Evolutionary conservation across 2,329 filamentous ascomycete genomes (phyloP), one percentile per base, ranked within the genome.

Genomic region (Sporothrix schenckii): DNA sequence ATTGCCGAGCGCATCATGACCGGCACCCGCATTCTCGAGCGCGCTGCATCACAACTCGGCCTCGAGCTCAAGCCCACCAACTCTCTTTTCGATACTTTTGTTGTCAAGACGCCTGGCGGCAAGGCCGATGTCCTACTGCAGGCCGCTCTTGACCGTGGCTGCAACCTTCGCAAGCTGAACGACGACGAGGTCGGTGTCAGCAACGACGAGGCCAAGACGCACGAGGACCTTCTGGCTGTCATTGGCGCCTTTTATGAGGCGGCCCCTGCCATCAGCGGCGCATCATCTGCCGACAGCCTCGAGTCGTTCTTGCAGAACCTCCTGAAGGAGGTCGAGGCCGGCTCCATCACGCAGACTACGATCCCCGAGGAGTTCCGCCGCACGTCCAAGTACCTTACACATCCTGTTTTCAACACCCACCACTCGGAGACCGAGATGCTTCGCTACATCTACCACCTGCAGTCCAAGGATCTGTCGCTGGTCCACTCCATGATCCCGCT

Each of bases 401-500:
- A 98, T 79, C 92, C 93, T 0, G 92, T 97, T 34, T 98, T 97
- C 87, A 97, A 97, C 83, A 90, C 89, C 1, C 89, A 98, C 79
- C 94, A 97, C 81, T 97, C 93, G 2, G 94, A 98, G 82, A 97
- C 94, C 0, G 93, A 97, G 80, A 87, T 98, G 76, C 84, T 98
- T 66, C 91, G 94, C 56, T 98, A 98, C 81, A 97, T 98, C 76
- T 86, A 94, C 78, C 92, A 97, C 78, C 85, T 98, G 5, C 91
- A 97, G 79, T 97, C 93, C 66, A 97, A 97, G 83, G 94, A 98
- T 78, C 83, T 98, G 16, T 97, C 94, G 1, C 85, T 97, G 5
- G 92, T 94, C 2, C 94, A 98, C 82, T 97, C 94, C 19, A 98
- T 98, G 94, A 98, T 98, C 72, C 93, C 94, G 2, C 87, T 98